Percentiles rank a stretch among this genome's conserved stretches.
These are phyloP conservation scores for Colletotrichum neosansevieriae DNA, from an alignment of 2,329 filamentous ascomycete species.

Conservation along the genomic window DNA sequence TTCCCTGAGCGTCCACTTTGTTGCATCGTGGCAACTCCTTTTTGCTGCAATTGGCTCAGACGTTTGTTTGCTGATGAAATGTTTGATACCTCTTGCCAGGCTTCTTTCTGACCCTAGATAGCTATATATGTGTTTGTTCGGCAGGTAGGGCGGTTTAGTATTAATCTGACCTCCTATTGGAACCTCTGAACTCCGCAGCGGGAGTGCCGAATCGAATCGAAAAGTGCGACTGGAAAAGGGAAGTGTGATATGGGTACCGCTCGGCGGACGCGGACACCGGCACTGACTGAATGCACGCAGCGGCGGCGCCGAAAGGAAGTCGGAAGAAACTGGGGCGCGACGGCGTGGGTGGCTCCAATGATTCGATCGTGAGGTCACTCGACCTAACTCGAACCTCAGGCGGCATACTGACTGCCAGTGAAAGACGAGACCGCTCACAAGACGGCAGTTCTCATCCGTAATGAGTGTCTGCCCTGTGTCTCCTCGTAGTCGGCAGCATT, in stretches of 20 bases:
- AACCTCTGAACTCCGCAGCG: neutral
- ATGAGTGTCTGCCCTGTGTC: neutral
- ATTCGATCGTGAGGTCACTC: conserved; percentile 14
- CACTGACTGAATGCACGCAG: neutral
- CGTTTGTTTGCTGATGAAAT: neutral
- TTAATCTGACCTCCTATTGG: neutral
- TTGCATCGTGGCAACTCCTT: neutral
- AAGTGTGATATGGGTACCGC: neutral
- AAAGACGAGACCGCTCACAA: neutral
- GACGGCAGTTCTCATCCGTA: neutral
- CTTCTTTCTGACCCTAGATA: too few species aligned
- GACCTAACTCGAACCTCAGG: neutral
- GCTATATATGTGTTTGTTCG: too few species aligned
- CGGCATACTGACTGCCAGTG: neutral
- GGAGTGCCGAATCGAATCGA: neutral
- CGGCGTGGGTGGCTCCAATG: conserved; percentile 10
- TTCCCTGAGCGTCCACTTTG: conserved; percentile 10
- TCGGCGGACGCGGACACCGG: conserved; percentile 15
- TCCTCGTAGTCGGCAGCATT: neutral
- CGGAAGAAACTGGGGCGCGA: neutral
- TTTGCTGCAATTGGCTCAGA: neutral
- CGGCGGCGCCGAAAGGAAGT: conserved; percentile 17
- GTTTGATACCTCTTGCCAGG: neutral
- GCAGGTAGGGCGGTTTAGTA: too few species aligned
- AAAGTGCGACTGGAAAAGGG: neutral